A percentile compares a stretch with the other conserved stretches of the same genome.
These are phyloP conservation scores for Sphagnum magellanicum DNA, from an alignment of 228 moss, liverwort and hornwort genomes.

Conservation along the genomic window DNA sequence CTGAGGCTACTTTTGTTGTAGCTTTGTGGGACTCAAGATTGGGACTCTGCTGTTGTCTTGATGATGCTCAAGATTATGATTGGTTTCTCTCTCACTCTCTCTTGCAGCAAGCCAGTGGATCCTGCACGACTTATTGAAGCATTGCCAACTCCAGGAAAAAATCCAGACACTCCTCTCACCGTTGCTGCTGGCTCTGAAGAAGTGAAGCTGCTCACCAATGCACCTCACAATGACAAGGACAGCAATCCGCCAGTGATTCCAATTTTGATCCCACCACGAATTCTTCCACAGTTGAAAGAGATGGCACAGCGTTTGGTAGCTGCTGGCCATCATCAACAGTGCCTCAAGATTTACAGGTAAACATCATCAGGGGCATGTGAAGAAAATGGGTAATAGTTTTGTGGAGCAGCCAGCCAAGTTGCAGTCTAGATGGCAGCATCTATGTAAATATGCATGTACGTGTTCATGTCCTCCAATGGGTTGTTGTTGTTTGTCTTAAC, in stretches of 20 bases:
- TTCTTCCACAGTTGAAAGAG: conserved; percentile 71
- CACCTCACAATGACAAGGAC: conserved; percentile 44
- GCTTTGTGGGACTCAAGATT: neutral
- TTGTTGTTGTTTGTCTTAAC: too few relatives aligned
- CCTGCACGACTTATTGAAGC: conserved; percentile 58
- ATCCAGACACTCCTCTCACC: conserved; percentile 22
- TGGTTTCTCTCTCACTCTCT: conserved; percentile 10
- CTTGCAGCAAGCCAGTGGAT: conserved; percentile 68
- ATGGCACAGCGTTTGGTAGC: conserved; percentile 83
- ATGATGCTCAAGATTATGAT: neutral
- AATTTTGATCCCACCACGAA: conserved; percentile 58
- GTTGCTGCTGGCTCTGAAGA: conserved; percentile 24
- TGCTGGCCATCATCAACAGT: conserved; percentile 71
- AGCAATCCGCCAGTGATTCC: conserved; percentile 52
- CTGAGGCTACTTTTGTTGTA: neutral
- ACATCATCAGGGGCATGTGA: neutral
- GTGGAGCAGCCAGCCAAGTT: too few relatives aligned
- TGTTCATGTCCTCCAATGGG: too few relatives aligned
- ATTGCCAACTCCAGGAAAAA: conserved; percentile 57
- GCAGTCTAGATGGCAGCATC: too few relatives aligned
- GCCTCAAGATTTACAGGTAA: conserved; percentile 75
- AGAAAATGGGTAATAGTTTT: too few relatives aligned
- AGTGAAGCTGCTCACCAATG: conserved; percentile 33
- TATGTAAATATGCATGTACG: too few relatives aligned
- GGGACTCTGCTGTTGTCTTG: neutral